A percentile compares a stretch with the other conserved stretches of the same genome.
Conservation (phyloP, 257 asterid genomes). For the Nicotiana undulata region DNA sequence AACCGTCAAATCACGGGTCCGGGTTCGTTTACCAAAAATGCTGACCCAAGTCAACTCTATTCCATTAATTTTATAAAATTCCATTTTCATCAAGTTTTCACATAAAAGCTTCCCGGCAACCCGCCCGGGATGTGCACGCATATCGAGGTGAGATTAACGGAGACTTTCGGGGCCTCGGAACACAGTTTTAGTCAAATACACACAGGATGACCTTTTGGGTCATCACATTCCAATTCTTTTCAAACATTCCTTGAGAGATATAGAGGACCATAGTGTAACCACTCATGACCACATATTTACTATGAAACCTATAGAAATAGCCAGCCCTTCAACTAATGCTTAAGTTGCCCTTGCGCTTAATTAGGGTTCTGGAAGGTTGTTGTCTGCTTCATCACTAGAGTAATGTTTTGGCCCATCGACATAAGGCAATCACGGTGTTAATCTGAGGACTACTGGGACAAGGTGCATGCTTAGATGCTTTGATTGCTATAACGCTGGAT, state of each 20-base stretch:
- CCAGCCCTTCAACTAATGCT: constrained; percentile 75
- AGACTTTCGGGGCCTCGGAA: too few species aligned
- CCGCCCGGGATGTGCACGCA: too few species aligned
- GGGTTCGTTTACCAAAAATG: too few species aligned
- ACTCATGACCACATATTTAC: constrained; percentile 68
- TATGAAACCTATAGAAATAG: constrained; percentile 65
- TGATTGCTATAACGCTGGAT: constrained; percentile 83
- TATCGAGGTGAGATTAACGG: too few species aligned
- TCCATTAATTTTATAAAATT: too few species aligned
- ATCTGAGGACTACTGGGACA: constrained; percentile 84
- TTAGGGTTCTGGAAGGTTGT: constrained; percentile 93
- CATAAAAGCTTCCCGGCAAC: too few species aligned
- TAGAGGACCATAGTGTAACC: constrained; percentile 60
- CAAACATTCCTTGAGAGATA: constrained; percentile 66
- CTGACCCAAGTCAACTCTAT: too few species aligned
- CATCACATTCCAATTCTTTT: constrained; percentile 76
- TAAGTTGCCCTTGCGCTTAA: constrained; percentile 90
- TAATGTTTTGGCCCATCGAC: constrained; percentile 67
- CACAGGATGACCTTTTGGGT: too few species aligned
- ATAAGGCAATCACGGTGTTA: constrained; percentile 73
- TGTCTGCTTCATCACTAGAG: constrained; percentile 79
- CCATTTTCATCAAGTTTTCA: too few species aligned
- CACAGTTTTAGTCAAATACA: too few species aligned
- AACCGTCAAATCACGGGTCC: too few species aligned
- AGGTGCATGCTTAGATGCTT: constrained; percentile 90